Conservation (phyloP, 225 moss, liverwort and hornwort species). For the Polytrichum commune region DNA sequence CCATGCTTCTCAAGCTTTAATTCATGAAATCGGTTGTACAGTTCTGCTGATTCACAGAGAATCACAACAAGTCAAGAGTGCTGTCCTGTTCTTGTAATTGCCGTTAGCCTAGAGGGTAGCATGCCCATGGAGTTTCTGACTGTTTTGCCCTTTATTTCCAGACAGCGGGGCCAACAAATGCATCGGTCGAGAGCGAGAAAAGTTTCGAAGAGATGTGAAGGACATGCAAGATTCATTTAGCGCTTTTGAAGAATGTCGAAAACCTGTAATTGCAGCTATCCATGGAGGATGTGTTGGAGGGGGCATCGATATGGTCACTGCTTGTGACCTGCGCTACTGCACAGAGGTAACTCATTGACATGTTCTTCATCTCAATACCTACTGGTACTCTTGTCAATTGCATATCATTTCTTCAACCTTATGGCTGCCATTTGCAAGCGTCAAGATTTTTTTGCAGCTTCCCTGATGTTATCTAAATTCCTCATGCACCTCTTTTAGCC, state of each 20-base stretch:
- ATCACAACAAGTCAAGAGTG: too few relatives aligned
- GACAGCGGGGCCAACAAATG: conserved; percentile 28
- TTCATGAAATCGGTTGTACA: too few relatives aligned
- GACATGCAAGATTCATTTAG: conserved; percentile 72
- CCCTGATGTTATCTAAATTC: too few relatives aligned
- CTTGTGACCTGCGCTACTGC: conserved; percentile 77
- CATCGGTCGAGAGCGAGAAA: conserved; percentile 60
- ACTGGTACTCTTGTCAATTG: too few relatives aligned
- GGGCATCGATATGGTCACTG: conserved; percentile 76
- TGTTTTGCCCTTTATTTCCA: conserved; percentile 5
- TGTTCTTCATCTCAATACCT: too few relatives aligned
- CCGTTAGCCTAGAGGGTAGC: not conserved
- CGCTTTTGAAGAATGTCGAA: conserved; percentile 75
- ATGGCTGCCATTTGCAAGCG: too few relatives aligned
- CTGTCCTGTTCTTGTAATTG: not conserved
- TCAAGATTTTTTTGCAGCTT: too few relatives aligned
- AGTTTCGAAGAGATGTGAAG: conserved; percentile 55
- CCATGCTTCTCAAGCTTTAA: too few relatives aligned
- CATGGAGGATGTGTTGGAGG: conserved; percentile 84
- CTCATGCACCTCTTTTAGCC: too few relatives aligned
- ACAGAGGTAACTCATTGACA: conserved; percentile 34
- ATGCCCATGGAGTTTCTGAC: not conserved
- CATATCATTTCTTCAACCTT: too few relatives aligned
- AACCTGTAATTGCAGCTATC: conserved; percentile 82
- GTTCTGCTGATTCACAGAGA: too few relatives aligned